Evolutionary conservation across 306 rosid species (phyloP).

Genomic region (Sicyos edulis): DNA sequence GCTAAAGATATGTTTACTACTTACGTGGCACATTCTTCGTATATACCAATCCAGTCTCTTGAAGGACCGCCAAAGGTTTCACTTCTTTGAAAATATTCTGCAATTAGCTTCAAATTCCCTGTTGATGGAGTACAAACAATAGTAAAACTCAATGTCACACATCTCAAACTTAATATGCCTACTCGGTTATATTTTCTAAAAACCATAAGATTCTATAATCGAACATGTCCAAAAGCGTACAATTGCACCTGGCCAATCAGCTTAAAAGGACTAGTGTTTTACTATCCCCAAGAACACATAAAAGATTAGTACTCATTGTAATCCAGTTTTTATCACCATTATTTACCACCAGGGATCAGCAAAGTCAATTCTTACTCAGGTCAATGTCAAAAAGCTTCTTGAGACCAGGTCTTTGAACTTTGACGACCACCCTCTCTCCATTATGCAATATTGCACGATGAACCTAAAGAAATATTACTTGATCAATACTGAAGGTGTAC

Average conservation of each 20-base stretch:
- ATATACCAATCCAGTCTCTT: slow-evolving; percentile 87
- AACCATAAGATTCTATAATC: background rate
- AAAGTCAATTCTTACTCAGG: slow-evolving; percentile 51
- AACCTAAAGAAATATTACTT: slow-evolving; percentile 36
- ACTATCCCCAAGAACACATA: background rate
- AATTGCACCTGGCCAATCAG: background rate
- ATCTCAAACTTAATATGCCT: slow-evolving; percentile 2
- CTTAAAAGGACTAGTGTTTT: background rate
- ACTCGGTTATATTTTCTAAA: background rate
- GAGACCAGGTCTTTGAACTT: slow-evolving; percentile 95
- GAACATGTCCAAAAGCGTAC: background rate
- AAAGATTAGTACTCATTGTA: background rate
- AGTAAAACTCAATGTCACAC: background rate
- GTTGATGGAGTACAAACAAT: slow-evolving; percentile 20
- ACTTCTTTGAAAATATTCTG: slow-evolving; percentile 88
- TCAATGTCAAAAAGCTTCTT: slow-evolving; percentile 96
- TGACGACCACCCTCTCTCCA: slow-evolving; percentile 81
- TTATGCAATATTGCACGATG: slow-evolving; percentile 88
- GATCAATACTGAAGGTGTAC: background rate
- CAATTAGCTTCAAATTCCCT: slow-evolving; percentile 87
- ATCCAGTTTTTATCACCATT: background rate
- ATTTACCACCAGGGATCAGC: background rate
- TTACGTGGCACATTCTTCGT: slow-evolving; percentile 92
- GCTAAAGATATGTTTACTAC: background rate
- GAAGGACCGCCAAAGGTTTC: slow-evolving; percentile 82